A percentile compares a stretch with the other conserved stretches of the same genome.
phyloP scores from a whole-genome alignment of 2,329 filamentous ascomycete genomes.

The Herpotrichia juniperi region DNA sequence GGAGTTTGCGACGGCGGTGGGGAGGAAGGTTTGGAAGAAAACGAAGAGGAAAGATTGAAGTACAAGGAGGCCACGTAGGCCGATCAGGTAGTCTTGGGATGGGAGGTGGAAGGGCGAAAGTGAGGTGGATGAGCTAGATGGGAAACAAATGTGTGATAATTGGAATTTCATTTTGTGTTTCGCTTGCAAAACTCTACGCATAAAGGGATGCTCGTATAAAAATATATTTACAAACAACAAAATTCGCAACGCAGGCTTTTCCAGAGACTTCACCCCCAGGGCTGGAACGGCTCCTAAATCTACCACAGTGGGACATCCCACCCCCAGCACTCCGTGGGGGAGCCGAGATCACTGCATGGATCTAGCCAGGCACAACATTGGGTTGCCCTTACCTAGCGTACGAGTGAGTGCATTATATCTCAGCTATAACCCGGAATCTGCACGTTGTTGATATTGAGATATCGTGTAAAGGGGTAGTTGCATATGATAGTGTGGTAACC shows the following conservation, averaged over 20 bases:
- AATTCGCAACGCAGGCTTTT: too few relatives aligned
- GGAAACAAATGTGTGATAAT: slow-evolving; percentile 18
- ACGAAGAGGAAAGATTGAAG: slow-evolving; percentile 53
- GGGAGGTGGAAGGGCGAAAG: slow-evolving; percentile 13
- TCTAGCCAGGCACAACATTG: neutral
- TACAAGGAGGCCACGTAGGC: slow-evolving; percentile 53
- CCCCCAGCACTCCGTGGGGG: neutral
- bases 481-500: neutral
- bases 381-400: neutral
- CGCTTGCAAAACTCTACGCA: too few relatives aligned
- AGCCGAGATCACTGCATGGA: slow-evolving; percentile 5
- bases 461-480: neutral
- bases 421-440: neutral
- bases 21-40: slow-evolving; percentile 54
- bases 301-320: neutral
- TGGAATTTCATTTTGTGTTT: slow-evolving; percentile 24
- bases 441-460: slow-evolving; percentile 3
- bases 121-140: slow-evolving; percentile 18
- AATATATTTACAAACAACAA: too few relatives aligned
- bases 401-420: neutral
- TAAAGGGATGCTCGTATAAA: too few relatives aligned
- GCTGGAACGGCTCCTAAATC: too few relatives aligned
- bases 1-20: slow-evolving; percentile 46
- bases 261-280: too few relatives aligned
- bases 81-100: slow-evolving; percentile 47